phyloP scores from a whole-genome alignment of 2,329 filamentous ascomycete species.

The Fusarium sp. region DNA sequence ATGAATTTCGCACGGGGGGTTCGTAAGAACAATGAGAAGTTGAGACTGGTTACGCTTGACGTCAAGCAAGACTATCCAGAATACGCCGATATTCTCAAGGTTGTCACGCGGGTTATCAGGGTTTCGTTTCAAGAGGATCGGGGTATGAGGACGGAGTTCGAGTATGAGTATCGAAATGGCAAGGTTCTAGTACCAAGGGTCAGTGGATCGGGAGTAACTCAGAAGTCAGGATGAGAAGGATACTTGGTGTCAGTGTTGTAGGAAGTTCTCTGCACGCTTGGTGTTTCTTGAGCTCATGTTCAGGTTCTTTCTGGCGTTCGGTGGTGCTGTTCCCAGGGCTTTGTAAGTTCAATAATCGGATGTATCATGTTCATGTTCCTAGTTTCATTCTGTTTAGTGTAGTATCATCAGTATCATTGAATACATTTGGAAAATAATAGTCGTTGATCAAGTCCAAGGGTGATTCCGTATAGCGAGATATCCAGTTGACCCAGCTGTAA shows the following conservation, averaged over 20 bases:
- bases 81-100: not conserved
- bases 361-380: no score
- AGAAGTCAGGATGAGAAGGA: not conserved
- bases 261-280: not conserved
- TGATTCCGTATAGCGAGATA: no score
- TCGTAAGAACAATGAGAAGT: fast-evolving
- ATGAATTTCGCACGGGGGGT: not conserved
- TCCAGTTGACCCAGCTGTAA: no score
- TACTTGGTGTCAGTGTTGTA: no score
- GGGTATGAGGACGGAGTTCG: slow-evolving; percentile 3
- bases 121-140: slow-evolving; percentile 21
- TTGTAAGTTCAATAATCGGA: no score
- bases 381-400: no score
- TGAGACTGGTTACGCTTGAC: slow-evolving; percentile 12
- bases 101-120: slow-evolving; percentile 9
- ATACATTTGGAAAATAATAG: no score
- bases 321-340: no score
- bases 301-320: not conserved
- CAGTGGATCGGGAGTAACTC: fast-evolving
- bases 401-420: no score
- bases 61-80: not conserved
- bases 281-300: not conserved
- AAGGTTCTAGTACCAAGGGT: slow-evolving; percentile 13
- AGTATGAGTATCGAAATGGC: slow-evolving; percentile 18
- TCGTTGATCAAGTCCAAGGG: no score